Conservation (phyloP, 163 green algal genomes). For the Scenedesmus sp. region DNA sequence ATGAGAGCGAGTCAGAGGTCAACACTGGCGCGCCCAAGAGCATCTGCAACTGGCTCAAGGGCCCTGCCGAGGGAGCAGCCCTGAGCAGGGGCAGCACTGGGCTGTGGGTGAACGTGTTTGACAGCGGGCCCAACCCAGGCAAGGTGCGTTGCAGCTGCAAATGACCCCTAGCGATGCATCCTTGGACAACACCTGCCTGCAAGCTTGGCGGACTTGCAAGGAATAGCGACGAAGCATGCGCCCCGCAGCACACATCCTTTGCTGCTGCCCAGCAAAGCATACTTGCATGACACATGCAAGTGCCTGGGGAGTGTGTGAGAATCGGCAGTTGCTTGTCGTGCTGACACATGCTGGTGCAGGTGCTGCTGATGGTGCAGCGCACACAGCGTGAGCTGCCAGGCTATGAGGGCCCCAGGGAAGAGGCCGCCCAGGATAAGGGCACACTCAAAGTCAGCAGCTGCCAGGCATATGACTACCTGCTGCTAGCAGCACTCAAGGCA, state of each 20-base stretch:
- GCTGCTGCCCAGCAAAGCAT: background rate
- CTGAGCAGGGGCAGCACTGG: background rate
- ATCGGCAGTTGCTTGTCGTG: background rate
- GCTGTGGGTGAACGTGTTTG: slow-evolving; percentile 56
- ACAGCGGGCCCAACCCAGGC: slow-evolving; percentile 30
- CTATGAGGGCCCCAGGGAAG: background rate
- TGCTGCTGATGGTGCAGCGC: slow-evolving; percentile 48
- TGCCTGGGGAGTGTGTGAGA: no score
- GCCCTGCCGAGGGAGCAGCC: background rate
- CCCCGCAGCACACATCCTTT: background rate
- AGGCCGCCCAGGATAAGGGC: background rate
- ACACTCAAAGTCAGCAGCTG: slow-evolving; percentile 53
- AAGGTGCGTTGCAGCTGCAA: background rate
- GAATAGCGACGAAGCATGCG: background rate
- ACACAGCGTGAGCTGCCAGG: slow-evolving; percentile 25
- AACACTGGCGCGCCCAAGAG: background rate
- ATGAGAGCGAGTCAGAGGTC: slow-evolving; percentile 19
- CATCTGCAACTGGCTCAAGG: slow-evolving; percentile 55
- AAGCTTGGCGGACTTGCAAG: background rate
- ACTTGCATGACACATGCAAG: background rate
- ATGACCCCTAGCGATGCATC: no score
- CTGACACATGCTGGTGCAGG: background rate
- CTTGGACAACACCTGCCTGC: background rate
- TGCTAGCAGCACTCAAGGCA: slow-evolving; percentile 74
- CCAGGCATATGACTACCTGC: slow-evolving; percentile 80